Percentiles rank a stretch among this genome's conserved stretches.
Evolutionary conservation across 805 yeast species (phyloP).

Genomic region (Clavispora fructus): DNA sequence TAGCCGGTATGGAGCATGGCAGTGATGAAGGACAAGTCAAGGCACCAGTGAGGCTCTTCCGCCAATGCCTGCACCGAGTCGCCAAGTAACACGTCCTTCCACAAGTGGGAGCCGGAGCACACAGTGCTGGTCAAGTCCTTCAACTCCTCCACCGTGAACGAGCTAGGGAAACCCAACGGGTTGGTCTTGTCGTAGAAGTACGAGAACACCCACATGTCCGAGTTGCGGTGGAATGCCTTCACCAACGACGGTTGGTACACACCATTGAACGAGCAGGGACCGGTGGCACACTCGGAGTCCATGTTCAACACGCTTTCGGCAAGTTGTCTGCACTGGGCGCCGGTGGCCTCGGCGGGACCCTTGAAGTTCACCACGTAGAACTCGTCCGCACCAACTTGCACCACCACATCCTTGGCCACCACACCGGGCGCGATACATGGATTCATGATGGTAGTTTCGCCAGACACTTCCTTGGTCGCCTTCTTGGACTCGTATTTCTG

Average conservation of each 20-base stretch:
- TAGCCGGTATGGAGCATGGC: constrained; percentile 93
- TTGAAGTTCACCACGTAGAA: constrained; percentile 53
- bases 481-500: constrained; percentile 21
- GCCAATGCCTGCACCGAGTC: constrained; percentile 61
- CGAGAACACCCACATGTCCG: constrained; percentile 86
- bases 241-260: constrained; percentile 92
- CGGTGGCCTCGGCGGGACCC: constrained; percentile 59
- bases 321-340: constrained; percentile 80
- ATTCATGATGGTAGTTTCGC: constrained; percentile 48
- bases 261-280: constrained; percentile 96
- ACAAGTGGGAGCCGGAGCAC: constrained; percentile 74
- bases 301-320: constrained; percentile 83
- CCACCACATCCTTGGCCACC: constrained; percentile 53
- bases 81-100: constrained; percentile 67
- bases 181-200: constrained; percentile 92
- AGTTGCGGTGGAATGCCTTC: constrained; percentile 62
- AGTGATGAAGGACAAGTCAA: constrained; percentile 85
- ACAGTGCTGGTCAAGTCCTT: constrained; percentile 76
- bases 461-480: constrained; percentile 34
- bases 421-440: constrained; percentile 89
- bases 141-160: constrained; percentile 82
- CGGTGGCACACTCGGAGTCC: constrained; percentile 64
- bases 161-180: constrained; percentile 91
- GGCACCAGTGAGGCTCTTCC: constrained; percentile 89
- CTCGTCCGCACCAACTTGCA: constrained; percentile 44